Conservation (phyloP, 108 stramenopile species). For the Pseudonitzschia pungens region DNA sequence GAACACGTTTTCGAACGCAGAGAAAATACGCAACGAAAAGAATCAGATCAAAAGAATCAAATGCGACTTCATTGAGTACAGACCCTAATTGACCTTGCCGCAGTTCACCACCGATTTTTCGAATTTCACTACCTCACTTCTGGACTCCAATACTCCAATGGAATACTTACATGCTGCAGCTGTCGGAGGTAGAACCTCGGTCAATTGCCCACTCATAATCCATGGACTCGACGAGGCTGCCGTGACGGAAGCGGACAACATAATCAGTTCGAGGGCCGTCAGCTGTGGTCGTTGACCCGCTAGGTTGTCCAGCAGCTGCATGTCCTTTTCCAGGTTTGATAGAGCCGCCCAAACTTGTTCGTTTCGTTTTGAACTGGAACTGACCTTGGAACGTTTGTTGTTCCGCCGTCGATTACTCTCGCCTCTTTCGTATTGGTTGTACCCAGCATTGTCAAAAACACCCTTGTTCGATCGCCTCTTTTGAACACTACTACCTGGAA, state of each 20-base stretch:
- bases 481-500: neutral
- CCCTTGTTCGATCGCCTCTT: neutral
- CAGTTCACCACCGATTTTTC: neutral
- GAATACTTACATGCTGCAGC: slow-evolving; percentile 40
- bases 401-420: neutral
- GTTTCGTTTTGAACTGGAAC: slow-evolving; percentile 11
- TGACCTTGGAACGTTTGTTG: neutral
- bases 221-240: slow-evolving; percentile 66
- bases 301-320: slow-evolving; percentile 70
- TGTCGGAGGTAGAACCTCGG: slow-evolving; percentile 70
- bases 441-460: slow-evolving; percentile 12
- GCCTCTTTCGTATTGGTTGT: slow-evolving; percentile 6
- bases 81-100: neutral
- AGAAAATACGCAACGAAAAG: neutral
- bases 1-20: neutral
- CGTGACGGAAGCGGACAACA: slow-evolving; percentile 57
- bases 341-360: slow-evolving; percentile 47
- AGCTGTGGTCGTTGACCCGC: slow-evolving; percentile 66
- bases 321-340: slow-evolving; percentile 44
- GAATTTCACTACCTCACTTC: neutral
- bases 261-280: slow-evolving; percentile 52
- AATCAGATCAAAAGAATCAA: neutral
- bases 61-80: neutral
- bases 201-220: slow-evolving; percentile 62
- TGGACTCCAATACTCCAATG: neutral